A percentile compares a stretch with the other conserved stretches of the same genome.
These are phyloP conservation scores for Fusarium anthophilum DNA, from an alignment of 2,329 filamentous ascomycete genomes.

Conservation along the genomic window DNA sequence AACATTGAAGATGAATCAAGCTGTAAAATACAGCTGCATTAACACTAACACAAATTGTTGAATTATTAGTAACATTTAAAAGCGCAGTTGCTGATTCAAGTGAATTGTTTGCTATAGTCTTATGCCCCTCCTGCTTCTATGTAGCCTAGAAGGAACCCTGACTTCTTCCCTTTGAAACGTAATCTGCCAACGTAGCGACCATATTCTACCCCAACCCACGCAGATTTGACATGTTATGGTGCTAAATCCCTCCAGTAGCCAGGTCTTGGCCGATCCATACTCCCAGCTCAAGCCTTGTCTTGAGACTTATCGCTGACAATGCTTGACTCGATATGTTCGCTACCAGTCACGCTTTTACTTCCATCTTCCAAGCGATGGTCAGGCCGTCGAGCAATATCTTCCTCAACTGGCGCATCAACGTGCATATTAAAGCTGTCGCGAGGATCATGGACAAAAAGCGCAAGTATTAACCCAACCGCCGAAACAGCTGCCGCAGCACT, in stretches of 20 bases:
- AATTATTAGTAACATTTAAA: too few relatives aligned
- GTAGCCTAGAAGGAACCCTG: neutral
- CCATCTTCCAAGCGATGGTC: neutral
- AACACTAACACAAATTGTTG: too few relatives aligned
- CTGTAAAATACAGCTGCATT: too few relatives aligned
- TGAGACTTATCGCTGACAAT: neutral
- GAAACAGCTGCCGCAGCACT: neutral
- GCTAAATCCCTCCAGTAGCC: fast-evolving
- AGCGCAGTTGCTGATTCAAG: too few relatives aligned
- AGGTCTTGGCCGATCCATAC: neutral
- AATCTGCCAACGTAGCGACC: neutral
- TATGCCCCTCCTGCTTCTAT: neutral
- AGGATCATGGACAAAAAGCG: neutral
- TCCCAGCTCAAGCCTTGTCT: neutral
- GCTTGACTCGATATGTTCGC: neutral
- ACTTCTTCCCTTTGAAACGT: neutral
- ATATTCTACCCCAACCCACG: neutral
- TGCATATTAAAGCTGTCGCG: neutral
- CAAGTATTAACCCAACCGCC: neutral
- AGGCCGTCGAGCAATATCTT: neutral
- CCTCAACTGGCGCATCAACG: neutral
- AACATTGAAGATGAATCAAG: too few relatives aligned
- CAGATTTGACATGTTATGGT: too few relatives aligned
- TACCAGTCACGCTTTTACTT: neutral
- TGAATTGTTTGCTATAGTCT: too few relatives aligned